Evolutionary conservation across 495 filamentous ascomycete species (phyloP).

Genomic region (Sordaria brevicollis): DNA sequence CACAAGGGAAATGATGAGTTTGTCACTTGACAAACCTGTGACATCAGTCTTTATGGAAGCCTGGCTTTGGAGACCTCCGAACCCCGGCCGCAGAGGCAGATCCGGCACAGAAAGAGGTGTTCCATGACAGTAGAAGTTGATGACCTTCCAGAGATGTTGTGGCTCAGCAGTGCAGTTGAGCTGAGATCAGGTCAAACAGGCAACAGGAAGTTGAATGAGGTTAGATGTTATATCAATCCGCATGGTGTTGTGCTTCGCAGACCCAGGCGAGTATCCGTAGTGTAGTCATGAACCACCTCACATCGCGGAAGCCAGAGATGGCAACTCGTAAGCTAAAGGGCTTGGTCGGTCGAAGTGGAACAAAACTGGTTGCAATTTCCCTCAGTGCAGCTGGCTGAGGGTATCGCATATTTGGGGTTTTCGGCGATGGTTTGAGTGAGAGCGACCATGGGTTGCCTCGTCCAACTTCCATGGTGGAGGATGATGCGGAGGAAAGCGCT

Average conservation of each 20-base stretch:
- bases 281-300: background rate
- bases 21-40: background rate
- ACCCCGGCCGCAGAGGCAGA: background rate
- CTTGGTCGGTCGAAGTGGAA: background rate
- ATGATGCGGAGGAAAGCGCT: background rate
- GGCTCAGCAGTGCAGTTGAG: background rate
- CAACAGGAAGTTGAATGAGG: background rate
- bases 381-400: background rate
- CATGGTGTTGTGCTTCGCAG: background rate
- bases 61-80: slow-evolving; percentile 2
- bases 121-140: background rate
- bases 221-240: background rate
- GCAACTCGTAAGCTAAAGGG: background rate
- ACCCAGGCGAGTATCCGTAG: background rate
- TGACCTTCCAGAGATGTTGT: background rate
- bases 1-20: background rate
- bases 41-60: background rate
- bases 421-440: background rate
- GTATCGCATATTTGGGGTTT: background rate
- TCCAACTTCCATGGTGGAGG: background rate
- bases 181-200: background rate
- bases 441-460: background rate
- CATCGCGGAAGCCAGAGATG: background rate
- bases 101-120: background rate
- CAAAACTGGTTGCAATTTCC: background rate